Base-by-base conservation (phyloP, 192 early-diverging fungal species). In the Coemansia sp. region DNA sequence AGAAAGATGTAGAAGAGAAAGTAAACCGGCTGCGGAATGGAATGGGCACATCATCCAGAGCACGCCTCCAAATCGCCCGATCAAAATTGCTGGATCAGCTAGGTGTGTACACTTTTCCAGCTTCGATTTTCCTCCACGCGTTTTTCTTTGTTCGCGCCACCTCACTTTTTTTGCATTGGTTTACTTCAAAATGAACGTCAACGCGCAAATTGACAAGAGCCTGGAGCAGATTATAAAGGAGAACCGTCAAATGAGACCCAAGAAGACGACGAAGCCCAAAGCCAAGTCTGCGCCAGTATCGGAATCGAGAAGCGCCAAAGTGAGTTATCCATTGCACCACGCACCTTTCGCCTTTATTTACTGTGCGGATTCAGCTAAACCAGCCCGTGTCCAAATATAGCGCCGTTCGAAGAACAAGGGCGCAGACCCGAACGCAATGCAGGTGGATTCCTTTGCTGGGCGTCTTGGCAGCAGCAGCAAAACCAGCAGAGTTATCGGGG, bases 201-300 rank as follows among this genome's bases (percentile, higher is more conserved):
- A 71, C 43, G 36, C 62, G 28, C 61, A 62, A 12, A 60, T 74
- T 41, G 64, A 74, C 70, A 59, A 74, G 53, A 74, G 70, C 44
- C 46, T 74, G 19, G 64, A 74, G 35, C 44, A 67, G 15, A 66
- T 74, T 32, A 74, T 74, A 8, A 74, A 55, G 22, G 70, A 66
- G 26, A 55, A 29, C 27, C 58, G 55, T 17, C 22, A 34, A 34
- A 50, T 53, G 45, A 52, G 12, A 25, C 5, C 35, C 3, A 26
- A 28, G 11, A 50, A 32, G 46, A 15, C 52, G n/a, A 11, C 32
- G 22, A 59, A 50, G 52, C 21, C 38, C 22, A 62, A 38, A 50
- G 51, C 47, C 34, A 70, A 70, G 61, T 27, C 60, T 27, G 19
- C 52, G 20, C 32, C 38, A 19, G 41, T 29, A n/a, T 15, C 3